Percentiles rank a stretch among this genome's conserved stretches.
Evolutionary conservation across 768 basidiomycete genomes (phyloP).

Genomic region (Scleroderma citrinum): DNA sequence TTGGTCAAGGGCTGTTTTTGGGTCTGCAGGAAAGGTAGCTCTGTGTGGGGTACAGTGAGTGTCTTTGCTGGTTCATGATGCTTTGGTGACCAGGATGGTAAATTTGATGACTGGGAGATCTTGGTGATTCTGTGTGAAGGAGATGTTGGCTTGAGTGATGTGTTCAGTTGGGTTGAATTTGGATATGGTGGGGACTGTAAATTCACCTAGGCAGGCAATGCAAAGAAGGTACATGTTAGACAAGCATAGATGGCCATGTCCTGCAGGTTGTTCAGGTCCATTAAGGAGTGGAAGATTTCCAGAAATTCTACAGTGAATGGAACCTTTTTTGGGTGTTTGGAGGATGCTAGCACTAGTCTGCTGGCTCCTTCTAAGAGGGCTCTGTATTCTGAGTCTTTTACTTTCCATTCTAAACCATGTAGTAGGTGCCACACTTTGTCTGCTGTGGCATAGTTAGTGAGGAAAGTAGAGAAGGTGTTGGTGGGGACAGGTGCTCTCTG

Average conservation of each 20-base stretch:
- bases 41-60: background rate
- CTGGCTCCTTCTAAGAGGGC: slow-evolving; percentile 15
- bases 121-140: slow-evolving; percentile 19
- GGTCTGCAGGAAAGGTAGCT: slow-evolving; percentile 14
- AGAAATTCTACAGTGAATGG: slow-evolving; percentile 24
- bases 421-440: slow-evolving; percentile 43
- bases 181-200: slow-evolving; percentile 29
- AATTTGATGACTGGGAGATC: slow-evolving; percentile 5
- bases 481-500: slow-evolving; percentile 24
- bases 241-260: slow-evolving; percentile 27
- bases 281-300: background rate
- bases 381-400: slow-evolving; percentile 22
- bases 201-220: slow-evolving; percentile 31
- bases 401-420: slow-evolving; percentile 32
- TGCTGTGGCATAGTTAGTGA: slow-evolving; percentile 34
- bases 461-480: slow-evolving; percentile 22
- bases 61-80: slow-evolving; percentile 24
- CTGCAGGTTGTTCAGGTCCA: slow-evolving; percentile 25
- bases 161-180: slow-evolving; percentile 28
- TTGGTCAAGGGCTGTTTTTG: slow-evolving; percentile 14
- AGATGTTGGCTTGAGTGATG: slow-evolving; percentile 18
- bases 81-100: slow-evolving; percentile 5
- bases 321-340: slow-evolving; percentile 19
- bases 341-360: slow-evolving; percentile 2
- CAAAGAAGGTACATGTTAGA: slow-evolving; percentile 28